Conservation (phyloP, 768 basidiomycete species). For the Rhodotorula toruloides region DNA sequence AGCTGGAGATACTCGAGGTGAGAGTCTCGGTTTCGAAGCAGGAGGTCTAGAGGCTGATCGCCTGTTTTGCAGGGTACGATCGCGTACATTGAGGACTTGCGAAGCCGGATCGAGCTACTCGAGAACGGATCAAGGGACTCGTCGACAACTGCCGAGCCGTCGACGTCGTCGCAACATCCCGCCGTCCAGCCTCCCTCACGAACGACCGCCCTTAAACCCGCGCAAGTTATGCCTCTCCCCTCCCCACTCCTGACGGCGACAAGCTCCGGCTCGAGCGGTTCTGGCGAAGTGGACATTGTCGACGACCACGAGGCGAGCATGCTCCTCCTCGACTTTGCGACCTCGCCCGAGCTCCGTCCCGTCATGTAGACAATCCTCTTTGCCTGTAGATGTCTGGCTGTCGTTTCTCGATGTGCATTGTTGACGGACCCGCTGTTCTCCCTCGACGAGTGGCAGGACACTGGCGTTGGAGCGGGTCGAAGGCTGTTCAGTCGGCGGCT, state of each 20-base stretch:
- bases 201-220: too few relatives aligned
- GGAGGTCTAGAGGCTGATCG: neutral
- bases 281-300: too few relatives aligned
- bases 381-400: too few relatives aligned
- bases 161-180: too few relatives aligned
- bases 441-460: too few relatives aligned
- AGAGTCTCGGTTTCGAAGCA: neutral
- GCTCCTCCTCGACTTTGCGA: conserved; percentile 23
- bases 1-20: conserved; percentile 39
- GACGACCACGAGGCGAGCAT: conserved; percentile 15
- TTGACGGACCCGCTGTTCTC: too few relatives aligned
- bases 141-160: neutral
- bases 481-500: too few relatives aligned
- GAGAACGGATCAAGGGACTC: too few relatives aligned
- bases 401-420: too few relatives aligned
- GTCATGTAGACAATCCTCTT: conserved; percentile 3
- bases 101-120: conserved; percentile 7
- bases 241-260: neutral
- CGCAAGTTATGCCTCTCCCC: neutral
- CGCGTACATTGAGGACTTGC: conserved; percentile 21
- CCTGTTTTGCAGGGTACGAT: conserved; percentile 20
- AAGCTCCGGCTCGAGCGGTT: neutral
- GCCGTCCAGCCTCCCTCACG: neutral
- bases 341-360: conserved; percentile 25
- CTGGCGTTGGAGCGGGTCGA: too few relatives aligned